Conservation (phyloP, 768 basidiomycete genomes). For the Hygrocybe coccinea region DNA sequence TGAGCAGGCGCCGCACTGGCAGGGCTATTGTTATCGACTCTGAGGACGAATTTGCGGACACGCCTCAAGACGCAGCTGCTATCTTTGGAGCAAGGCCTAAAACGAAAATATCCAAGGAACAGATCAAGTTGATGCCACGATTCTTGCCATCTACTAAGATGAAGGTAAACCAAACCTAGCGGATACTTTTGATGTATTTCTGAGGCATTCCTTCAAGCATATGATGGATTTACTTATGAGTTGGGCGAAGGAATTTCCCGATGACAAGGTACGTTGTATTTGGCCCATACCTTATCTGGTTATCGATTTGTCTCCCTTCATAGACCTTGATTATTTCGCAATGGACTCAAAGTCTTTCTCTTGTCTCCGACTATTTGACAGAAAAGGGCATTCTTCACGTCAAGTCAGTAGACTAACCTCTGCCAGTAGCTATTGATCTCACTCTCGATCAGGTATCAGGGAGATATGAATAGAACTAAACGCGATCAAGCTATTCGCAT, state of each 20-base stretch:
- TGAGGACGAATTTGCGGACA: slow-evolving; percentile 37
- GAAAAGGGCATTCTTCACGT: slow-evolving; percentile 50
- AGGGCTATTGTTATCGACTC: slow-evolving; percentile 39
- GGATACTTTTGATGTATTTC: slow-evolving; percentile 11
- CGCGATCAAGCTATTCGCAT: slow-evolving; percentile 51
- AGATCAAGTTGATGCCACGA: slow-evolving; percentile 44
- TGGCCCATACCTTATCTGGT: background rate
- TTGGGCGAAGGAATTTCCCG: slow-evolving; percentile 44
- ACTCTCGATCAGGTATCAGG: slow-evolving; percentile 47
- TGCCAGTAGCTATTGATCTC: background rate
- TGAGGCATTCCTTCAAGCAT: slow-evolving; percentile 27
- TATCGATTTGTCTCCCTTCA: slow-evolving; percentile 1
- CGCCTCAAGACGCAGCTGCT: slow-evolving; percentile 40
- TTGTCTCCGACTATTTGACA: slow-evolving; percentile 59
- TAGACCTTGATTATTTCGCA: slow-evolving; percentile 65
- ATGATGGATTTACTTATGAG: slow-evolving; percentile 56
- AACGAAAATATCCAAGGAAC: slow-evolving; percentile 28
- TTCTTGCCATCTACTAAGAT: slow-evolving; percentile 73
- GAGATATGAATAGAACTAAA: slow-evolving; percentile 49
- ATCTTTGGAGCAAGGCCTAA: slow-evolving; percentile 32
- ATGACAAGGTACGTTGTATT: slow-evolving; percentile 50
- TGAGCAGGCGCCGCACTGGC: slow-evolving; percentile 35
- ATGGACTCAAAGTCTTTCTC: slow-evolving; percentile 61
- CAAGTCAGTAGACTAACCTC: slow-evolving; percentile 35
- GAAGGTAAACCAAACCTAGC: slow-evolving; percentile 42